Percentiles rank a stretch among this genome's conserved stretches.
Conservation (phyloP, 2,329 filamentous ascomycete species). For the Ophiostoma himal-ulmi region DNA sequence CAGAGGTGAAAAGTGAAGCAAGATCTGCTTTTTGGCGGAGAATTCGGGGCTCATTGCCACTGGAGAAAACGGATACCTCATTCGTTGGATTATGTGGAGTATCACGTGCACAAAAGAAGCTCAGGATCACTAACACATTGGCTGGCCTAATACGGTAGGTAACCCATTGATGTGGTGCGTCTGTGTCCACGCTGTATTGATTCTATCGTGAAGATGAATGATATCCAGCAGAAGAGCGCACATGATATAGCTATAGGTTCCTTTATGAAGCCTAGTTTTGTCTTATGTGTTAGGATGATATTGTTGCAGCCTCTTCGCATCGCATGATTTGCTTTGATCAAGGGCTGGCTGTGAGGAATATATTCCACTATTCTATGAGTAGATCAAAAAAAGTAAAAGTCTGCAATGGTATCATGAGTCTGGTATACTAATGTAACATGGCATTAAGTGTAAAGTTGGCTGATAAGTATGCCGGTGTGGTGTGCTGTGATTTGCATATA, state of each 20-base stretch:
- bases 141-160: not conserved
- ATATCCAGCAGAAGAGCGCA: no score
- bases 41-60: conserved; percentile 13
- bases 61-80: not conserved
- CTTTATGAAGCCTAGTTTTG: no score
- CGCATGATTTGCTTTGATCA: not conserved
- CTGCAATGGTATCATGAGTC: not conserved
- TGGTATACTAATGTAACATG: not conserved
- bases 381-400: no score
- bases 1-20: conserved; percentile 16
- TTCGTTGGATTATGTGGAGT: not conserved
- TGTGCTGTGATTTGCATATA: not conserved
- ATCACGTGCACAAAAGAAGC: not conserved
- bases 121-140: not conserved
- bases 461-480: not conserved
- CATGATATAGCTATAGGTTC: no score
- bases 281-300: not conserved
- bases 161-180: not conserved
- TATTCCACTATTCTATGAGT: no score
- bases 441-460: not conserved
- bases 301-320: not conserved
- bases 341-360: not conserved
- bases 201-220: no score
- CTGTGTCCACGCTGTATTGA: not conserved
- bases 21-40: conserved; percentile 18